phyloP scores from a whole-genome alignment of 2,329 filamentous ascomycete genomes.

The Arthrobotrys conoides region DNA sequence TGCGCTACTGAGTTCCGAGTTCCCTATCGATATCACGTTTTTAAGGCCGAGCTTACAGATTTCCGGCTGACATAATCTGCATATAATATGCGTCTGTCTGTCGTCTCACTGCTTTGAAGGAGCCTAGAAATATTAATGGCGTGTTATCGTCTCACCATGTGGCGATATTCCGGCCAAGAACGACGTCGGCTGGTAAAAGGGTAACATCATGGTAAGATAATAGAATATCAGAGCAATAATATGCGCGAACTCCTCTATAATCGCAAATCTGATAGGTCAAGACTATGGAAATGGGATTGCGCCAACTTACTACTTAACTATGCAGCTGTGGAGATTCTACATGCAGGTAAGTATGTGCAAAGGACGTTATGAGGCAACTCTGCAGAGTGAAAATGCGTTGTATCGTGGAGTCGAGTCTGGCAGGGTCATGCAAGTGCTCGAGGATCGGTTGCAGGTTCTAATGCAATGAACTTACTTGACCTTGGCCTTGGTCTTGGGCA shows the following conservation, averaged over 20 bases:
- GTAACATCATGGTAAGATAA: too few species aligned
- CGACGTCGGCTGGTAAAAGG: too few species aligned
- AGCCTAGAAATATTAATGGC: neutral
- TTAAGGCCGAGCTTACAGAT: neutral
- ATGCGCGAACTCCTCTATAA: too few species aligned
- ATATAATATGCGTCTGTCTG: neutral
- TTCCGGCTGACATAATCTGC: slow-evolving; percentile 7
- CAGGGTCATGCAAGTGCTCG: slow-evolving; percentile 6
- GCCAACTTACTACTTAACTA: too few species aligned
- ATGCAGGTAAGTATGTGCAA: too few species aligned
- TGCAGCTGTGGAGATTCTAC: too few species aligned
- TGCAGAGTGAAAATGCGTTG: neutral
- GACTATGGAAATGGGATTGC: too few species aligned
- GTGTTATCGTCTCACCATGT: neutral
- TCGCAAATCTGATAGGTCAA: too few species aligned
- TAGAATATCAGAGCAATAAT: too few species aligned
- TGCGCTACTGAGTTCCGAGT: neutral
- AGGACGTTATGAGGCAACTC: neutral
- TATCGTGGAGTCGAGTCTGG: neutral
- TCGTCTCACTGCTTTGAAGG: slow-evolving; percentile 10
- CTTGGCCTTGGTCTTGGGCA: neutral
- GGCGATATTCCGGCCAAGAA: too few species aligned
- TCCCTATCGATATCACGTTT: neutral
- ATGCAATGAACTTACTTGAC: neutral
- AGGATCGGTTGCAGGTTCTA: neutral